Evolutionary conservation across 495 filamentous ascomycete species (phyloP).

Genomic region (Xylaria curta): DNA sequence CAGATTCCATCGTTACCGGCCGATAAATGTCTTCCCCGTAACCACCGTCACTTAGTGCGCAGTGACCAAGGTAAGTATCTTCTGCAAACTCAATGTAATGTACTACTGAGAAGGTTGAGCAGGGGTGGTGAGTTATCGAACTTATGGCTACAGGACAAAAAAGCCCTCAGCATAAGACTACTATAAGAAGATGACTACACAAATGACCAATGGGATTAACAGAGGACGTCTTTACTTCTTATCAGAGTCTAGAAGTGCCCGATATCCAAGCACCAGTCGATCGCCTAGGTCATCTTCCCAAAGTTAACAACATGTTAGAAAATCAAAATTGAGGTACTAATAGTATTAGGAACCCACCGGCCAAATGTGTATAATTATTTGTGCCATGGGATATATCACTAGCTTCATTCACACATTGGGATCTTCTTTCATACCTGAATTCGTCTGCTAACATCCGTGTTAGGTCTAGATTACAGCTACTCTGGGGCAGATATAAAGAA

Average conservation of each 20-base stretch:
- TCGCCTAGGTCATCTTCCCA: neutral
- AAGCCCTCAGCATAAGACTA: neutral
- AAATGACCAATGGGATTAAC: neutral
- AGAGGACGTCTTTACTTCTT: neutral
- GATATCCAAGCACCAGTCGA: neutral
- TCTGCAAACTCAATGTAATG: neutral
- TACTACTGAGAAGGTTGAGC: neutral
- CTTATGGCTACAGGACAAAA: neutral
- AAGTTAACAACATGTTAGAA: neutral
- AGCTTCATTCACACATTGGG: neutral
- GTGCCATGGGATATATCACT: neutral
- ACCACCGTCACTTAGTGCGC: neutral
- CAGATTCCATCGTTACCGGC: neutral
- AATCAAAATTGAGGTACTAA: neutral
- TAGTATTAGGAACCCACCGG: neutral
- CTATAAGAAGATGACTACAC: neutral
- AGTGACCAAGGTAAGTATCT: neutral
- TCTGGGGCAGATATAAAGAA: neutral
- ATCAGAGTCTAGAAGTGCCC: neutral
- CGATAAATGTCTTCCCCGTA: neutral
- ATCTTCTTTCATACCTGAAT: neutral
- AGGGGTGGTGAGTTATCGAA: neutral
- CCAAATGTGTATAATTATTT: neutral
- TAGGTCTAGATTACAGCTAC: neutral
- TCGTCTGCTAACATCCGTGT: neutral